These are phyloP conservation scores for Trichophyton verrucosum DNA, from an alignment of 2,329 filamentous ascomycete species.

Conservation along the genomic window DNA sequence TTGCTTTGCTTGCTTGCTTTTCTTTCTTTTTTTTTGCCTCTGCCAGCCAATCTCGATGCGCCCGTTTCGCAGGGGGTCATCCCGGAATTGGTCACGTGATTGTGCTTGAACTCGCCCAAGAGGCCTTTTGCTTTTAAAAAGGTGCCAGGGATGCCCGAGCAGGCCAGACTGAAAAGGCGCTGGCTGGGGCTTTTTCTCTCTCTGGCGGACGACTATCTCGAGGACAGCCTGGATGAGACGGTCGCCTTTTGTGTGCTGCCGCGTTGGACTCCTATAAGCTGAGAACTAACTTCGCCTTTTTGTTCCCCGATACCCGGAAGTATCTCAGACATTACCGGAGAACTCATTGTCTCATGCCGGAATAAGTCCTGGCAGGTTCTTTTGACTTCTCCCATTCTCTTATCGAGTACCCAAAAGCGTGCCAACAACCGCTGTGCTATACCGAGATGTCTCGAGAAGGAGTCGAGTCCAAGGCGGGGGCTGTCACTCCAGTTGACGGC, in stretches of 20 bases:
- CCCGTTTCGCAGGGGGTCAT: neutral
- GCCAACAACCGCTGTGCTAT: neutral
- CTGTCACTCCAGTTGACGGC: neutral
- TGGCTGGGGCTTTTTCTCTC: neutral
- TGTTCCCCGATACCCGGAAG: neutral
- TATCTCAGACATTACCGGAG: neutral
- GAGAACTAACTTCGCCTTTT: neutral
- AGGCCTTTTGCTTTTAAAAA: neutral
- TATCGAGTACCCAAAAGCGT: neutral
- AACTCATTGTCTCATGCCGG: neutral
- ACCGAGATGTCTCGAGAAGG: neutral
- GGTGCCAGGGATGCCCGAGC: neutral
- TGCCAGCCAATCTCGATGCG: neutral
- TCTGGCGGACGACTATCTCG: neutral
- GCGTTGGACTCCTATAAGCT: neutral
- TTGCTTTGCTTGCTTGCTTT: neutral
- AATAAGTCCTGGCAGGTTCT: neutral
- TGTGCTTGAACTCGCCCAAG: neutral
- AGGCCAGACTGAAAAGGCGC: neutral
- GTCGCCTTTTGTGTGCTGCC: neutral
- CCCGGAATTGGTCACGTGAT: neutral
- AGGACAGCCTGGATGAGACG: neutral
- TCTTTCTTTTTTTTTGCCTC: neutral
- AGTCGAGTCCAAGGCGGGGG: neutral
- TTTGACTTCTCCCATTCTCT: neutral